Evolutionary conservation across 2,329 filamentous ascomycete genomes (phyloP).

Genomic region (Apiospora koreana): DNA sequence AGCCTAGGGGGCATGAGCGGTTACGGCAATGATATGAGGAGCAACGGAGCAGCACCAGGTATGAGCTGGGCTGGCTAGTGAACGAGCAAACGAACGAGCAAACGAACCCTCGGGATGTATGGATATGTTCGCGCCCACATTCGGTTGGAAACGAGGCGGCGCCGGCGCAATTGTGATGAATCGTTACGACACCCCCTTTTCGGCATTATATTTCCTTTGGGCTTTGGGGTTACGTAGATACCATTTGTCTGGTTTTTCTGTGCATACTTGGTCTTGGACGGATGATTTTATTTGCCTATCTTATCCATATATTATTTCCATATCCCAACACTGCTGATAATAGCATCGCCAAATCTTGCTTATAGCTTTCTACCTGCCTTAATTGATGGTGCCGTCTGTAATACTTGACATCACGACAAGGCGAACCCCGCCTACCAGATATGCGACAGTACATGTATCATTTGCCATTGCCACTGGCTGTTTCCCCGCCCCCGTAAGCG

Average conservation of each 20-base stretch:
- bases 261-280: neutral
- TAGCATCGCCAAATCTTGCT: neutral
- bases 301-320: neutral
- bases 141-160: neutral
- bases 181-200: neutral
- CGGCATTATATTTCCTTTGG: neutral
- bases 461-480: neutral
- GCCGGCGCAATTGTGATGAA: neutral
- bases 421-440: too few relatives aligned
- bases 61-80: conserved; percentile 6
- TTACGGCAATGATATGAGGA: conserved; percentile 13
- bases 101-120: neutral
- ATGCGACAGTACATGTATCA: neutral
- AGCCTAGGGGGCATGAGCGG: conserved; percentile 38
- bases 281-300: neutral
- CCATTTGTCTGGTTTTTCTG: conserved; percentile 6
- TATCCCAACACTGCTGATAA: neutral
- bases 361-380: neutral
- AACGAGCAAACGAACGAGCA: too few relatives aligned
- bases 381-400: too few relatives aligned
- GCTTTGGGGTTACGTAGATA: conserved; percentile 10
- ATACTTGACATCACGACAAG: neutral
- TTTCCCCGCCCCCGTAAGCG: too few relatives aligned
- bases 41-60: neutral
- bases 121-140: neutral